Evolutionary conservation across 345 rosid species (phyloP), one percentile per base, ranked within the genome.

Genomic region (Jatropha curcas): DNA sequence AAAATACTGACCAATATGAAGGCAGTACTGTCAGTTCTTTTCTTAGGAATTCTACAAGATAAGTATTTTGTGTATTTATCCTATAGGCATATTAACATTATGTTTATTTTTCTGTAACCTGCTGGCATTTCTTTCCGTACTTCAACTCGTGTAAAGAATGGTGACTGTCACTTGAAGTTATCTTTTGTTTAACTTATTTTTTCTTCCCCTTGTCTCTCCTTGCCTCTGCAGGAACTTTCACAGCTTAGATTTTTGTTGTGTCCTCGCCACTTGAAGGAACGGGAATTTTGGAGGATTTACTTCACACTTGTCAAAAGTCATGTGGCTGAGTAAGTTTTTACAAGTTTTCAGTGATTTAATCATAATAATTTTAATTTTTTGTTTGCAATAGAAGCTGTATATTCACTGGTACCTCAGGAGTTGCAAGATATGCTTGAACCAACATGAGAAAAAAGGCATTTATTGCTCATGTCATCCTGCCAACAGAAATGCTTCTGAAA

Each of bases 261-360:
- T 70, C 98, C 97, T 24, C 73, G 90, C 70, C 67, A 80, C 62
- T 76, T 92, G 89, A 90, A 92, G 86, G 98, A 94, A 72, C 80
- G 70, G 7, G 86, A 85, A 51, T 94, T 94, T 81, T 94, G 98
- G 97, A 88, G 80, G 75, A 88, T 88, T 75, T 92, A 94, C 71
- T 94, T 90, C 75, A 67, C 74, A 70, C 92, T 92, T 77, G 97
- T 89, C 79, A 87, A 83, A 74, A 81, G 77, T 69, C 76, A 89
- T 65, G 84, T 94, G 19, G 78, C 90, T 46, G 90, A 85, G 97
- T 94, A 85, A 80, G 83, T 67, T 58, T n/a, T 45, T 46, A 4
- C 37, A 28, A n/a, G 27, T 43, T 67, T 45, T 43, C 20, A 3
- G 50, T 33, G 31, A 20, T 52, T 50, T 66, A 66, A 13, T 57